These are phyloP conservation scores for Neonectria sp. DNA, from an alignment of 2,329 filamentous ascomycete species.

Conservation along the genomic window DNA sequence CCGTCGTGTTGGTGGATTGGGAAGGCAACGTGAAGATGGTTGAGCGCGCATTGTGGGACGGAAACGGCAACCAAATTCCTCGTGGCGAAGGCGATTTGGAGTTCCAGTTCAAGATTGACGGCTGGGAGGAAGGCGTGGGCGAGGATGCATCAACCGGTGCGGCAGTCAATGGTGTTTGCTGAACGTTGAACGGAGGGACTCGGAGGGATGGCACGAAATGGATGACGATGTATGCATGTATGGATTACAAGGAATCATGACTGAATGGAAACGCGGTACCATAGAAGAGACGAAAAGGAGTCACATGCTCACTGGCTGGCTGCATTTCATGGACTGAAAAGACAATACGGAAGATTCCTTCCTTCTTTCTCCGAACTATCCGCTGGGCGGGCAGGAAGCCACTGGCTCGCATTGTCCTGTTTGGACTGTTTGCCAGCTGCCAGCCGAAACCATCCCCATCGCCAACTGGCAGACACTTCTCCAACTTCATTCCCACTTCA, in stretches of 20 bases:
- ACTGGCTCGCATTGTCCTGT: neutral
- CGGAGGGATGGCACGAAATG: slow-evolving; percentile 1
- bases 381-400: neutral
- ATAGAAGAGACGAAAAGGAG: neutral
- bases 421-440: slow-evolving; percentile 25
- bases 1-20: slow-evolving; percentile 74
- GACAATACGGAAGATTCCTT: neutral
- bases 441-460: neutral
- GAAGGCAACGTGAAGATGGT: slow-evolving; percentile 72
- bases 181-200: slow-evolving; percentile 8
- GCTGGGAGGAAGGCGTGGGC: slow-evolving; percentile 57
- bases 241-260: neutral
- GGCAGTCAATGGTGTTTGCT: slow-evolving; percentile 11
- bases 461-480: slow-evolving; percentile 19
- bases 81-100: slow-evolving; percentile 69
- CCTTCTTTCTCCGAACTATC: neutral
- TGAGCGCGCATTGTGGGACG: slow-evolving; percentile 74
- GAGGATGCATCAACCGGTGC: slow-evolving; percentile 10
- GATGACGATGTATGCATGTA: neutral
- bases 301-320: slow-evolving; percentile 8
- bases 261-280: slow-evolving; percentile 5
- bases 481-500: slow-evolving; percentile 1
- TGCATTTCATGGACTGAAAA: slow-evolving; percentile 14
- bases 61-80: slow-evolving; percentile 67
- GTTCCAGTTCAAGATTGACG: slow-evolving; percentile 71